Evolutionary conservation across 2,329 filamentous ascomycete genomes (phyloP), one percentile per base, ranked within the genome.

Genomic region (Fusarium heterosporum): DNA sequence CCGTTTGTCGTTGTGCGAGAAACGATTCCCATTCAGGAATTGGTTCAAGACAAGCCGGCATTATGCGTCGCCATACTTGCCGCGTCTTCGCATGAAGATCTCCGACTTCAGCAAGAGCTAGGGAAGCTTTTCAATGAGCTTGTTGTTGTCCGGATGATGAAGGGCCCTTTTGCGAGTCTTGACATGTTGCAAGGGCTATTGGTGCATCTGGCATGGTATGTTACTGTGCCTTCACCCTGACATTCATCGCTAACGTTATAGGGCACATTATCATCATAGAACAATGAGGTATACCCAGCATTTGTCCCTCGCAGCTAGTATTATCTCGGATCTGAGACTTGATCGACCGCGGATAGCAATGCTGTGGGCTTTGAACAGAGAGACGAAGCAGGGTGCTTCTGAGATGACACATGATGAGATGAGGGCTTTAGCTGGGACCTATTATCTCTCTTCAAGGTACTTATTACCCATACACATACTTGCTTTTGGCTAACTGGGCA

Each of bases 391-490:
- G 14, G 36, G 43, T 8, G 45, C 22, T 26, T 22, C 46, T 4
- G 65, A 71, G 9, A 70, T 75, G 57, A 62, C 66, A 7, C 48
- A 66, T 1, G 74, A 77, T 25, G 75, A 77, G 49, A 68, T 69
- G 57, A 65, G 76, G 53, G 75, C 76, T 1, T 29, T 77, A 6
- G 66, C 73, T 1, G 76, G 76, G 6, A 71, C 72, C 4, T 78
- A 76, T 30, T 77, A 76, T 40, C 63, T 78, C 10, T 71, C 74
- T 2, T 77, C 76, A 1, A 73, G 74, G 75, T 77, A 62, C 42
- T 28, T 11, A 9, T 2, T 8, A 7, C 2, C 14, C 19, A 28
- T 19, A 8, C 0, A n/a, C 7, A 0, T 11, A 1, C 13, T 12
- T 12, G 25, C 2, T 5, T 7, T 6, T 6, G n/a, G 6, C 54